phyloP scores from a whole-genome alignment of 2,329 filamentous ascomycete genomes.

The Apiospora phragmitis region DNA sequence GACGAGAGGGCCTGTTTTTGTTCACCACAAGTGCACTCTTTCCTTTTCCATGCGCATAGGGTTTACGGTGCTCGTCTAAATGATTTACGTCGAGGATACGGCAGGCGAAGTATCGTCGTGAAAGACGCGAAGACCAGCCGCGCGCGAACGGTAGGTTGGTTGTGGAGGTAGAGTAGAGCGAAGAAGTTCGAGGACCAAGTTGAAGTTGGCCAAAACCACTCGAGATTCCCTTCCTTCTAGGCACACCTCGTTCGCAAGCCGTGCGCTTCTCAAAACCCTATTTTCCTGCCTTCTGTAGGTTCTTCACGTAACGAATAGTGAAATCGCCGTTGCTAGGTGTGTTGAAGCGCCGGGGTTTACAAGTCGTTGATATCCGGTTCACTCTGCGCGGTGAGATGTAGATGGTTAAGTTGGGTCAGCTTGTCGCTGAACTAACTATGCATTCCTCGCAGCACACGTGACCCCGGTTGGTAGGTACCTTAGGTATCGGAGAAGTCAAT shows the following conservation, averaged over 20 bases:
- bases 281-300: not conserved
- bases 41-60: not conserved
- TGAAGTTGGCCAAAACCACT: not conserved
- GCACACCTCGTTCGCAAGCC: not conserved
- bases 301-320: not conserved
- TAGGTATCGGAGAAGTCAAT: not conserved
- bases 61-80: not conserved
- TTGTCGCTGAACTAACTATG: slow-evolving; percentile 1
- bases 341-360: not conserved
- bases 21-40: not conserved
- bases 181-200: not conserved
- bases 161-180: not conserved
- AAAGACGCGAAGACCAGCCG: not conserved
- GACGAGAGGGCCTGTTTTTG: not conserved
- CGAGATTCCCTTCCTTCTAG: not conserved
- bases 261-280: not conserved
- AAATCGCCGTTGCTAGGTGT: not conserved
- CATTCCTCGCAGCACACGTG: not conserved
- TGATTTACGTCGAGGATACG: not conserved
- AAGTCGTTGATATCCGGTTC: not conserved
- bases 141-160: not conserved
- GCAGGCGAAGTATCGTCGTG: slow-evolving; percentile 7
- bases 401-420: slow-evolving; percentile 7
- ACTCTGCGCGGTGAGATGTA: slow-evolving; percentile 1
- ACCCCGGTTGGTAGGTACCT: not conserved